phyloP scores from a whole-genome alignment of 2,329 filamentous ascomycete genomes.

The Sclerotinia subarctica region DNA sequence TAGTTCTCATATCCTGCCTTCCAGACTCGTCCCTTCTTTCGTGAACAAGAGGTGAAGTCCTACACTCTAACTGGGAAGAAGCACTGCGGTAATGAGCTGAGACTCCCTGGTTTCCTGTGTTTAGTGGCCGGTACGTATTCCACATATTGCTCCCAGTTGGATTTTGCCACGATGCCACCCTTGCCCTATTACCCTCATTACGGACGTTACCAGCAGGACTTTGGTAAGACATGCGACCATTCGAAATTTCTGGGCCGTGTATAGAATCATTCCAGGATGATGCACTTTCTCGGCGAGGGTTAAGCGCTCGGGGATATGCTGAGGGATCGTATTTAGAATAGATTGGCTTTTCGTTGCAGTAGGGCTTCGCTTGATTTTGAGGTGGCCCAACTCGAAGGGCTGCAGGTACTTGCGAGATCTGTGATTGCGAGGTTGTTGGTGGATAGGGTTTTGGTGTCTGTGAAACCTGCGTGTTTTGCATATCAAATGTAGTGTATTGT shows the following conservation, averaged over 20 bases:
- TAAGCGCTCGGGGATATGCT: not conserved
- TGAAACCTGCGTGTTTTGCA: conserved; percentile 1
- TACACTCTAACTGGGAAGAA: not conserved
- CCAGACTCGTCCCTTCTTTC: not conserved
- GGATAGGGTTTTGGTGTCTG: conserved; percentile 1
- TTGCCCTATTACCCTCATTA: not conserved
- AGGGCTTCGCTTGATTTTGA: not conserved
- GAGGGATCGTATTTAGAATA: conserved; percentile 9
- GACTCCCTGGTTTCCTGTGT: not conserved
- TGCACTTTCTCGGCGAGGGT: conserved; percentile 3
- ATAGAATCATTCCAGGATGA: conserved; percentile 13
- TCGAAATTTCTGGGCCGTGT: not conserved
- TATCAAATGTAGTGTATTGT: not conserved
- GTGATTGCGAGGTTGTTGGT: conserved; percentile 2
- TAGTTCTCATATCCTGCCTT: not conserved
- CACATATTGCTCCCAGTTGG: not conserved
- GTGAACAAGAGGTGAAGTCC: not conserved
- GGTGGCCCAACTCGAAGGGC: not conserved
- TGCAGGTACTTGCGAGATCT: conserved; percentile 10
- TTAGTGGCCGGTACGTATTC: conserved; percentile 5
- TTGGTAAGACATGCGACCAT: not conserved
- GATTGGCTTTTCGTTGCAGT: not conserved
- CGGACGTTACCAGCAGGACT: not conserved
- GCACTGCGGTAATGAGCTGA: conserved; percentile 2
- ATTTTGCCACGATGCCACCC: conserved; percentile 14